Evolutionary conservation across 257 asterid species (phyloP).

Genomic region (Echium plantagineum): DNA sequence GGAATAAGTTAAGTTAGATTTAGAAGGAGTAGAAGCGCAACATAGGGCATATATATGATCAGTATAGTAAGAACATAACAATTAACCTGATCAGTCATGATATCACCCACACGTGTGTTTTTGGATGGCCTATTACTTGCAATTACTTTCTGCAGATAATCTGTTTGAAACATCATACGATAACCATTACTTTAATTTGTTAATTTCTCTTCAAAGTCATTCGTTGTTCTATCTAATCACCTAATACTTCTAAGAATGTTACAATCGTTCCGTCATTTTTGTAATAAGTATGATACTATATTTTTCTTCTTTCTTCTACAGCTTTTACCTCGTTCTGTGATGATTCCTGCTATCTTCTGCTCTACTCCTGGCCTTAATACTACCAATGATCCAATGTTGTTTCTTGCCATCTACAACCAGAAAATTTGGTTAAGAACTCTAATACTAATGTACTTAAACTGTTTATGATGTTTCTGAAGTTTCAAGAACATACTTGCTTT

Average conservation of each 20-base stretch:
- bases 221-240: neutral
- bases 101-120: conserved; percentile 61
- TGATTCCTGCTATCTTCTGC: conserved; percentile 52
- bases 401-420: conserved; percentile 53
- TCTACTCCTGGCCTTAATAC: conserved; percentile 62
- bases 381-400: conserved; percentile 74
- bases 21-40: conserved; percentile 3
- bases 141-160: conserved; percentile 54
- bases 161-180: conserved; percentile 21
- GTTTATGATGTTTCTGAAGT: neutral
- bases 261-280: too few relatives aligned
- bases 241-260: too few relatives aligned
- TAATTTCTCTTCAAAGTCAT: neutral
- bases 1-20: neutral
- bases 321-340: conserved; percentile 65
- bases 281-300: neutral
- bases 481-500: conserved; percentile 39
- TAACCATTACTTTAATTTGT: neutral
- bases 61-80: neutral
- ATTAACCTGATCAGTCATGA: conserved; percentile 65
- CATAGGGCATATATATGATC: neutral
- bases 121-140: conserved; percentile 59
- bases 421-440: neutral
- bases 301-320: neutral
- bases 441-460: neutral